Evolutionary conservation across 768 basidiomycete species (phyloP).

Genomic region (Crepidotus variabilis): DNA sequence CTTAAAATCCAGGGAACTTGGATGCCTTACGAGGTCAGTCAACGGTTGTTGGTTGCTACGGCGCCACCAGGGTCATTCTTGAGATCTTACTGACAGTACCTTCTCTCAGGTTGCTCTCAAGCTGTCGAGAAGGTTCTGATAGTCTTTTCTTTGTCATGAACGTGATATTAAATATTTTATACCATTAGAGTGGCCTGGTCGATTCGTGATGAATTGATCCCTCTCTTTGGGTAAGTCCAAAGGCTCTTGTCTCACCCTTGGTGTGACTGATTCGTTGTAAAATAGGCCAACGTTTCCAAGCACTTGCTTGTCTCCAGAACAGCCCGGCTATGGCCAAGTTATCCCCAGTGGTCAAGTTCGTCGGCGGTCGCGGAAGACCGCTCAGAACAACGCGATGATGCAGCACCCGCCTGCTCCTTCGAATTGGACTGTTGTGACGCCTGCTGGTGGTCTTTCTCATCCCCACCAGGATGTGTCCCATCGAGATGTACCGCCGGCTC

Average conservation of each 20-base stretch:
- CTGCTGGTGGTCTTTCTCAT: constrained; percentile 24
- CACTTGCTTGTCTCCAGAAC: constrained; percentile 81
- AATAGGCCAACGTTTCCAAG: constrained; percentile 77
- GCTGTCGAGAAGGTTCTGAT: constrained; percentile 69
- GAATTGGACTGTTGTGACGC: constrained; percentile 49
- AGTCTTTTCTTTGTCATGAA: constrained; percentile 5
- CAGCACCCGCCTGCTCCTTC: constrained; percentile 26
- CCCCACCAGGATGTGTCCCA: constrained; percentile 4
- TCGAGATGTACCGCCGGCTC: constrained; percentile 11
- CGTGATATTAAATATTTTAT: constrained; percentile 7
- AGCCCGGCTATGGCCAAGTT: constrained; percentile 84
- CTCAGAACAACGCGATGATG: constrained; percentile 30
- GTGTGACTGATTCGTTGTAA: constrained; percentile 3
- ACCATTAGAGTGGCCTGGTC: constrained; percentile 75
- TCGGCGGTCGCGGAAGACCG: constrained; percentile 54
- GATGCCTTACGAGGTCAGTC: constrained; percentile 84
- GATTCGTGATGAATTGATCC: constrained; percentile 80
- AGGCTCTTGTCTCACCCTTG: neutral
- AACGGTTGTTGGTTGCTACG: constrained; percentile 8
- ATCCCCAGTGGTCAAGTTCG: constrained; percentile 58
- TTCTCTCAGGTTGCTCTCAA: constrained; percentile 65
- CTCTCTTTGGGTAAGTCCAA: constrained; percentile 76
- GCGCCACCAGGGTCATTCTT: constrained; percentile 6
- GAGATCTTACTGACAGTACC: constrained; percentile 8
- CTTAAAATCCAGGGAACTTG: constrained; percentile 92